These are phyloP conservation scores for Colletotrichum incanum DNA, from an alignment of 2,329 filamentous ascomycete species.

Conservation along the genomic window DNA sequence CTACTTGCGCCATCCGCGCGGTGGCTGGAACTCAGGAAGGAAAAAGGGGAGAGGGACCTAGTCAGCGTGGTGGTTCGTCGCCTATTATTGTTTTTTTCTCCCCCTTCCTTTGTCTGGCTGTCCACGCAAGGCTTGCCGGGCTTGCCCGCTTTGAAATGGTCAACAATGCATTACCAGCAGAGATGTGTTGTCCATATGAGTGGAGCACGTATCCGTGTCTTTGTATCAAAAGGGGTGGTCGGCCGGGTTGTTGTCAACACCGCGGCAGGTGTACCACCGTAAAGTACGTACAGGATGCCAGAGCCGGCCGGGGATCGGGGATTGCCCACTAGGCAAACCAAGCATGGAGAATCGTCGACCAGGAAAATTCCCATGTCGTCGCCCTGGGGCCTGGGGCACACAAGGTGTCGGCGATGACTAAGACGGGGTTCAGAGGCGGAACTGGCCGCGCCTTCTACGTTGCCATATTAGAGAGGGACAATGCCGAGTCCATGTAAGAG, in stretches of 20 bases:
- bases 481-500: conserved; percentile 1
- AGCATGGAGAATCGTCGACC: conserved; percentile 1
- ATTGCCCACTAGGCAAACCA: conserved; percentile 1
- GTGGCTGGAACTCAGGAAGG: conserved; percentile 3
- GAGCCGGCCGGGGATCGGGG: conserved; percentile 2
- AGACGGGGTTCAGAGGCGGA: not conserved
- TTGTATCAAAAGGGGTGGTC: conserved; percentile 9
- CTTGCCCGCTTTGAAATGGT: not conserved
- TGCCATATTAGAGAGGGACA: not conserved
- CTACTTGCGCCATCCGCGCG: conserved; percentile 2
- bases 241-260: not conserved
- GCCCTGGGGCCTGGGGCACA: not conserved
- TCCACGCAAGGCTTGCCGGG: not conserved
- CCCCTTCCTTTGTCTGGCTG: not conserved
- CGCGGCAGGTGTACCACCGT: not conserved
- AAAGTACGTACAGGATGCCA: not conserved
- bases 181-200: not conserved
- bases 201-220: conserved; percentile 1
- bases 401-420: conserved; percentile 1
- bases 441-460: not conserved
- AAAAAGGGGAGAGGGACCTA: not conserved
- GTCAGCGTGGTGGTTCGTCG: not conserved
- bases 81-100: not conserved
- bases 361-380: not conserved
- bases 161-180: not conserved